phyloP scores from a whole-genome alignment of 164 flowering plant genomes.

The Pachysandra terminalis region DNA sequence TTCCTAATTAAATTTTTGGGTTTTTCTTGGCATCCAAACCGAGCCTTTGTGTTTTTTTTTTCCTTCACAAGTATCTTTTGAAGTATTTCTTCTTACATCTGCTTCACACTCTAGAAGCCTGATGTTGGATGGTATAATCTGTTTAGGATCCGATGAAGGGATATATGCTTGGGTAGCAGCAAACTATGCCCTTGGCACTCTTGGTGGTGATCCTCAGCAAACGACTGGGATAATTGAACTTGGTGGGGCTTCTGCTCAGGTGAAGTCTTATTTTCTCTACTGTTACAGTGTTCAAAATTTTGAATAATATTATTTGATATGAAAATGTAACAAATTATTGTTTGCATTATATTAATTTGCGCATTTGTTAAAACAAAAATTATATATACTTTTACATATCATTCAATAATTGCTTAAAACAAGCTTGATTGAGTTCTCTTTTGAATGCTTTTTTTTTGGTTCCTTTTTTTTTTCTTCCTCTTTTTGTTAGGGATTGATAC shows the following conservation, averaged over 20 bases:
- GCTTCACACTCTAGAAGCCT: not conserved
- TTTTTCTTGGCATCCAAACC: no score
- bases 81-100: not conserved
- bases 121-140: constrained; percentile 10
- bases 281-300: not conserved
- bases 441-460: no score
- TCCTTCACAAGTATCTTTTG: no score
- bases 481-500: no score
- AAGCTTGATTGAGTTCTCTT: no score
- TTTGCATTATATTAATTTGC: no score
- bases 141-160: constrained; percentile 90
- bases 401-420: no score
- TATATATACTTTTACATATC: no score
- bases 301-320: not conserved
- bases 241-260: constrained; percentile 53
- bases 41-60: no score
- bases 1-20: no score
- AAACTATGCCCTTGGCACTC: constrained; percentile 51
- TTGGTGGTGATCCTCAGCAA: constrained; percentile 46
- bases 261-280: constrained; percentile 18
- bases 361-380: no score
- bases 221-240: constrained; percentile 56
- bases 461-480: no score
- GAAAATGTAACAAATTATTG: not conserved
- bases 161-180: constrained; percentile 60